phyloP scores from a whole-genome alignment of 108 stramenopile species.

The Nannochloropsis oceanica region DNA sequence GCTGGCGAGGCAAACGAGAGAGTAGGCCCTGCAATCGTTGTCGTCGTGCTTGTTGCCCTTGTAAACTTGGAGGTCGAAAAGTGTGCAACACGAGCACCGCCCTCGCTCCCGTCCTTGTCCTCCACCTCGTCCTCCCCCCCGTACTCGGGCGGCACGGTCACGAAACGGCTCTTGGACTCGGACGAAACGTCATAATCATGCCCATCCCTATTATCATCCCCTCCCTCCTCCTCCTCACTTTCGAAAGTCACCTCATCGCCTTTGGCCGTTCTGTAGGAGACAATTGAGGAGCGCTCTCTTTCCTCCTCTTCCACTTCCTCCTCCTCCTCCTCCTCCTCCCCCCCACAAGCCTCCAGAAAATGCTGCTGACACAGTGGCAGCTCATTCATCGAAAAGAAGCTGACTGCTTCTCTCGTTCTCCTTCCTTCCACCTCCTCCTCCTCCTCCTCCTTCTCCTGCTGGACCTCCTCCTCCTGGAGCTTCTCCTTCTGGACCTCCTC shows the following conservation, averaged over 20 bases:
- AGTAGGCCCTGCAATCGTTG: too few relatives aligned
- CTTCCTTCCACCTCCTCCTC: neutral
- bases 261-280: neutral
- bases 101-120: too few relatives aligned
- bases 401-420: neutral
- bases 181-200: neutral
- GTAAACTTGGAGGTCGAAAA: too few relatives aligned
- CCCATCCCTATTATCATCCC: neutral
- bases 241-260: neutral
- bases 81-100: too few relatives aligned
- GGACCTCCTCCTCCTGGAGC: too few relatives aligned
- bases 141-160: too few relatives aligned
- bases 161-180: too few relatives aligned
- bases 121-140: too few relatives aligned
- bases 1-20: too few relatives aligned
- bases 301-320: neutral
- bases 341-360: neutral
- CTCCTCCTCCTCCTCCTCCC: neutral
- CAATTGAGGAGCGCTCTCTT: neutral
- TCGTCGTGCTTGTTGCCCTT: too few relatives aligned
- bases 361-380: neutral
- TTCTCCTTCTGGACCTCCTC: too few relatives aligned
- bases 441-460: too few relatives aligned
- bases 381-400: neutral
- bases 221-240: neutral